phyloP scores from a whole-genome alignment of 495 filamentous ascomycete species.

The Friedmanniomyces endolithicus region DNA sequence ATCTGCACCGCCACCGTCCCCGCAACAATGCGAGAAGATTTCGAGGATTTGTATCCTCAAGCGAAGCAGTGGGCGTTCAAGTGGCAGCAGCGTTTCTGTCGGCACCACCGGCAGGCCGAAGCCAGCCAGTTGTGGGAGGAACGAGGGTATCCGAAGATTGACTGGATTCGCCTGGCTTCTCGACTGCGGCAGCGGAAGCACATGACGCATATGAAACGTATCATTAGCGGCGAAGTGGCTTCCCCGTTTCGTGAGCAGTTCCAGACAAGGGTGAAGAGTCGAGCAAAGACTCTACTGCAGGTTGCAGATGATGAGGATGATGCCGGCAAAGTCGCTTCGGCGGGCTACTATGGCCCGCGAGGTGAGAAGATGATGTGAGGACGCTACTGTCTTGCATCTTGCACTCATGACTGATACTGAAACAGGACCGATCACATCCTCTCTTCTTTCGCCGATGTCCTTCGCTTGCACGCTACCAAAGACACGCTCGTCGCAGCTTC shows the following conservation, averaged over 20 bases:
- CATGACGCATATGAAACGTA: slow-evolving; percentile 39
- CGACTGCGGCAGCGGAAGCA: slow-evolving; percentile 43
- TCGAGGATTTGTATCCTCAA: slow-evolving; percentile 5
- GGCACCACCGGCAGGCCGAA: slow-evolving; percentile 47
- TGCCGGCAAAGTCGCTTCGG: slow-evolving; percentile 23
- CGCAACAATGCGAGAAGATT: slow-evolving; percentile 5
- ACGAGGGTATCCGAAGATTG: slow-evolving; percentile 62
- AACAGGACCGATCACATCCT: slow-evolving; percentile 51
- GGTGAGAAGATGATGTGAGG: slow-evolving; percentile 55
- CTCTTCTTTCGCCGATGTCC: slow-evolving; percentile 35
- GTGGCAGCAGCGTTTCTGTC: slow-evolving; percentile 49
- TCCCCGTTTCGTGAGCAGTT: slow-evolving; percentile 55
- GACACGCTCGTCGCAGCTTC: slow-evolving; percentile 58
- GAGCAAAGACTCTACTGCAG: slow-evolving; percentile 48
- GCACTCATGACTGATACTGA: neutral
- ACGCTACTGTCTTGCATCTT: neutral
- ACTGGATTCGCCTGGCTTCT: slow-evolving; percentile 58
- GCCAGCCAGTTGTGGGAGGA: slow-evolving; percentile 49
- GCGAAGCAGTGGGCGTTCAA: slow-evolving; percentile 14
- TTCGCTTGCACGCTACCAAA: slow-evolving; percentile 50
- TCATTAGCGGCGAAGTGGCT: slow-evolving; percentile 43
- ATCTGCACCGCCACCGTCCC: slow-evolving; percentile 9
- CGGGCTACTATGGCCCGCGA: slow-evolving; percentile 76
- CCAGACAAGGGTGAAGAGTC: slow-evolving; percentile 43
- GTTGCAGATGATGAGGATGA: slow-evolving; percentile 33